Evolutionary conservation across 768 basidiomycete species (phyloP), one percentile per base, ranked within the genome.

Genomic region (Mycena vitilis): DNA sequence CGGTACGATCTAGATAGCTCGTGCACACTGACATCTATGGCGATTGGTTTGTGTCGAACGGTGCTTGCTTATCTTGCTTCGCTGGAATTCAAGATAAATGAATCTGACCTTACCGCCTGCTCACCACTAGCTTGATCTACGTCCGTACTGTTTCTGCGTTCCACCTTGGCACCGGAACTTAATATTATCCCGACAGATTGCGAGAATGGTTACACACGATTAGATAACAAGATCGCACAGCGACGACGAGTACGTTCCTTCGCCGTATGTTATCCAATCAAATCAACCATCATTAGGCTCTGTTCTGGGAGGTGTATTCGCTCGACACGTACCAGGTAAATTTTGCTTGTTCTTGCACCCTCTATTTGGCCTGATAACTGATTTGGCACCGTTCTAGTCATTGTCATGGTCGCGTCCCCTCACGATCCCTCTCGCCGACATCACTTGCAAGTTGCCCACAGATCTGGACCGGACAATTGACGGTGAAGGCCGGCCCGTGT

Each of bases 1-100:
- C 47, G 69, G 30, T 75, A 77, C 36, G 75, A 77, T 1, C 56
- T 79, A 6, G 76, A 82, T 11, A 76, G 75, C 45, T 73, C 81
- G 23, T 82, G 81, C 81, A 75, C 76, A 6, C 56, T 77, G 20
- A 64, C 75, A 7, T 59, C 25, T 18, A 40, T 81, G 34, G 77
- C 79, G 10, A 73, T 71, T 40, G 78, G 79, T 59, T 73, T 81
- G 3, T 40, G 34, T 42, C 54, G 54, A 23, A 45, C 49, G 18
- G 66, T 68, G 44, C 22, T 47, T 30, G 1, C n/a, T 11, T 44
- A 25, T 18, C 11, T 4, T 5, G 16, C 16, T 15, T 45, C 5
- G 22, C 13, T 48, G 18, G n/a, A 12, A 48, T 25, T 9, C 18
- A 4, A 42, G 30, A 36, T 36, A 13, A 47, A n/a, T n/a, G n/a